These are phyloP conservation scores for Fusarium palustre DNA, from an alignment of 2,329 filamentous ascomycete species.

Conservation along the genomic window DNA sequence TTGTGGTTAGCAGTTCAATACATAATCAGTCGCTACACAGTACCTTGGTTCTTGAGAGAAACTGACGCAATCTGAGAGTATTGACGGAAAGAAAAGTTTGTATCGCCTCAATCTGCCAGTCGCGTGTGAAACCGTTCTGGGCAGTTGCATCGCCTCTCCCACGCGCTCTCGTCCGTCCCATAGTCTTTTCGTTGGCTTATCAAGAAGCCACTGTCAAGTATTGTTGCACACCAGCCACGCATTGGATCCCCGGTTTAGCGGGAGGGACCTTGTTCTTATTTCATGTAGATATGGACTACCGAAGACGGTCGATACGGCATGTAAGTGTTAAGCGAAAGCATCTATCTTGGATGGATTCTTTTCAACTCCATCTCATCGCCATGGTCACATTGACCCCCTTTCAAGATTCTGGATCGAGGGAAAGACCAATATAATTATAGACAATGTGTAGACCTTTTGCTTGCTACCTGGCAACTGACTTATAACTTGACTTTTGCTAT, in stretches of 20 bases:
- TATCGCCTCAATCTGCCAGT: conserved; percentile 28
- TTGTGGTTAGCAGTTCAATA: conserved; percentile 33
- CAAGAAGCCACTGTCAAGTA: conserved; percentile 14
- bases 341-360: not conserved
- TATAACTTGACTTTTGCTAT: conserved; percentile 9
- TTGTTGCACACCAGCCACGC: conserved; percentile 28
- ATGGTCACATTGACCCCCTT: conserved; percentile 29
- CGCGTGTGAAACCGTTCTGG: conserved; percentile 31
- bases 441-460: not conserved
- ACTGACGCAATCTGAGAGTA: conserved; percentile 12
- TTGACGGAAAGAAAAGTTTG: conserved; percentile 13
- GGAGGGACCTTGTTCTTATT: conserved; percentile 10
- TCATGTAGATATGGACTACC: conserved; percentile 23
- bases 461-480: not conserved
- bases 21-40: not conserved
- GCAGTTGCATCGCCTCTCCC: conserved; percentile 34
- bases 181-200: conserved; percentile 1
- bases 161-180: conserved; percentile 19
- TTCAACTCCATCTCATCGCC: conserved; percentile 13
- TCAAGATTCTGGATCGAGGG: not conserved
- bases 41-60: conserved; percentile 19
- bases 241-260: conserved; percentile 6
- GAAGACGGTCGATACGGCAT: conserved; percentile 15
- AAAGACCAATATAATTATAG: not conserved
- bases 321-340: conserved; percentile 40